phyloP scores from a whole-genome alignment of 768 basidiomycete genomes.

The Boletales sp. region DNA sequence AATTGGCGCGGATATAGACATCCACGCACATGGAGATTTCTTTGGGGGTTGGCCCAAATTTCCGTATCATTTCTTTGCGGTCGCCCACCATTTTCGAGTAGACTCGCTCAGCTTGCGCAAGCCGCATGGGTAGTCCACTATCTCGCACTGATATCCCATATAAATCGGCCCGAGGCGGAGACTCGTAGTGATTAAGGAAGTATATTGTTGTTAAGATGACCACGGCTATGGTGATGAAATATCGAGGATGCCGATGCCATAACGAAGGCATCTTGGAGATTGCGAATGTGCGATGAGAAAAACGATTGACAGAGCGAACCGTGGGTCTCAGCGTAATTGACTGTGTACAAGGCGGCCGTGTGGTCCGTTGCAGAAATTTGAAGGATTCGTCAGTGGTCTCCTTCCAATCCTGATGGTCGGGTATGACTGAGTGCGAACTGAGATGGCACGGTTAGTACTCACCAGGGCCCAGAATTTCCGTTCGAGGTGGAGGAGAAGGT shows the following conservation, averaged over 20 bases:
- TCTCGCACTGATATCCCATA: slow-evolving; percentile 29
- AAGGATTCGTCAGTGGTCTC: not conserved
- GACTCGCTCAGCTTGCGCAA: slow-evolving; percentile 41
- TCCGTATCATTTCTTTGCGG: slow-evolving; percentile 47
- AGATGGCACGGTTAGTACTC: slow-evolving; percentile 2
- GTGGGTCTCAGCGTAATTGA: slow-evolving; percentile 1
- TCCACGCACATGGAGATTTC: slow-evolving; percentile 40
- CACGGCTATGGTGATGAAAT: slow-evolving; percentile 41
- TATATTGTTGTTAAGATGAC: slow-evolving; percentile 44
- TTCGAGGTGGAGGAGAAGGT: not conserved
- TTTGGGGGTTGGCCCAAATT: slow-evolving; percentile 49
- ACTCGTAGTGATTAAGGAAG: slow-evolving; percentile 39
- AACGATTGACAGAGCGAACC: slow-evolving; percentile 5
- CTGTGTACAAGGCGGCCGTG: slow-evolving; percentile 5
- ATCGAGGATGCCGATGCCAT: slow-evolving; percentile 51
- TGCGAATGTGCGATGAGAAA: not conserved
- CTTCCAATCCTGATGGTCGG: not conserved
- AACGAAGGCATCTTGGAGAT: slow-evolving; percentile 23
- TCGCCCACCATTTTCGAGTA: slow-evolving; percentile 43
- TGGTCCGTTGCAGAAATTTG: not conserved
- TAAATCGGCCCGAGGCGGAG: slow-evolving; percentile 20
- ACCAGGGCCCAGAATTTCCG: slow-evolving; percentile 10
- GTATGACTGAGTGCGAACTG: not conserved
- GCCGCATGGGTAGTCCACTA: slow-evolving; percentile 35
- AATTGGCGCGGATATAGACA: slow-evolving; percentile 1